phyloP scores from a whole-genome alignment of 2,329 filamentous ascomycete genomes.

The Didymella pomorum region DNA sequence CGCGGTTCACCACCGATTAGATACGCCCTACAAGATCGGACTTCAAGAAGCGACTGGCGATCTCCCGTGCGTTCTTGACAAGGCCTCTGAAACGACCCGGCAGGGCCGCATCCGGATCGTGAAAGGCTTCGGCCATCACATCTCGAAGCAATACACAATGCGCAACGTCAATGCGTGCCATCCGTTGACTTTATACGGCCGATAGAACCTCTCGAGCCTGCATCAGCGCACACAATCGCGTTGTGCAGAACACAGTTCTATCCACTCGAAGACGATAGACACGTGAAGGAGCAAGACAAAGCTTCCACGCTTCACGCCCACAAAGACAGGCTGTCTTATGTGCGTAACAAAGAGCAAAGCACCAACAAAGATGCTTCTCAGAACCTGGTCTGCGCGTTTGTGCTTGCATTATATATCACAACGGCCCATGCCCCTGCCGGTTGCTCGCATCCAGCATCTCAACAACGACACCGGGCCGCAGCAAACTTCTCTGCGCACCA shows the following conservation, averaged over 20 bases:
- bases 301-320: constrained; percentile 29
- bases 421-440: constrained; percentile 21
- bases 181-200: background rate
- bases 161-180: constrained; percentile 12
- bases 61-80: constrained; percentile 1
- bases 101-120: constrained; percentile 16
- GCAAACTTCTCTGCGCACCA: constrained; percentile 20
- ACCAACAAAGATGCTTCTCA: constrained; percentile 34
- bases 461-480: constrained; percentile 11
- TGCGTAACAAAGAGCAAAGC: constrained; percentile 41
- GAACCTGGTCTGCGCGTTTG: constrained; percentile 36
- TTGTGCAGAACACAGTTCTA: constrained; percentile 24
- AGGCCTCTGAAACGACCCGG: constrained; percentile 13
- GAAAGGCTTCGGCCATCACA: constrained; percentile 22
- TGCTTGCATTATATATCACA: constrained; percentile 37
- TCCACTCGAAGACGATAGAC: constrained; percentile 27
- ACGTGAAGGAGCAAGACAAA: constrained; percentile 35
- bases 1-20: background rate
- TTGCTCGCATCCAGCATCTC: constrained; percentile 18
- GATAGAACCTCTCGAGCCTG: background rate
- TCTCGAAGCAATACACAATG: constrained; percentile 20
- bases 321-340: constrained; percentile 29
- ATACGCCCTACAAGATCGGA: background rate
- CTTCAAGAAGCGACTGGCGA: background rate
- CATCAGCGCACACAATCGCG: constrained; percentile 13